Evolutionary conservation across 306 rosid genomes (phyloP), one percentile per base, ranked within the genome.

Genomic region (Vigna radiata): DNA sequence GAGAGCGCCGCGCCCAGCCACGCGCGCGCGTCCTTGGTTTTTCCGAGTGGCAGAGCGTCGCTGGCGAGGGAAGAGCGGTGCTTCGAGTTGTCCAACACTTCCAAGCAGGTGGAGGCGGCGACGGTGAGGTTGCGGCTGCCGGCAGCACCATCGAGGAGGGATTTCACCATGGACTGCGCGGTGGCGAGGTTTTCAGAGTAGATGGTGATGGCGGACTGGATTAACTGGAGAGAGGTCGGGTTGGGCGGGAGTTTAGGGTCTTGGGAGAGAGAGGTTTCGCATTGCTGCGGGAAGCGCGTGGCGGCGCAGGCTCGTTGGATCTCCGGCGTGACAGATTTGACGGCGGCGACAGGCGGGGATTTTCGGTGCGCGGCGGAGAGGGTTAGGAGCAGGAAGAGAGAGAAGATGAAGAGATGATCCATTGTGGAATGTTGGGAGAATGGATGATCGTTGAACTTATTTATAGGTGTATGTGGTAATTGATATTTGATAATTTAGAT

Each of bases 1-100:
- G 78, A 85, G 37, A 90, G 56, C 1, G 96, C 87, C 29, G 98
- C 91, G 80, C 89, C 83, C 54, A 95, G 81, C 88, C 96, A 88
- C 0, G 97, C 97, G 3, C 97, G 86, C 0, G 90, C 91, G 82
- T 86, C 91, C 73, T 91, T 89, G 25, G 1, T 66, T 16, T 18
- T 75, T 10, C 86, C 91, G 1, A 50, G 76, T 5, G 84, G 74
- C 17, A 92, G 77, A 0, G 92, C 91, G 6, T 81, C 78, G 3
- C 5, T 19, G 70, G 92, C 58, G 17, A 48, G 83, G 4, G 95
- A 86, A n/a, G 80, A 81, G 25, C 99, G 93, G 83, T 86, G 77
- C 9, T 83, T 77, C 6, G 97, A 88, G 61, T 83, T 68, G 0
- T 9, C 29, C 1, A 95, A 86, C 4, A 81, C 50, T 55, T 88